These are phyloP conservation scores for Neoboletus subvelutipes DNA, from an alignment of 768 basidiomycete species.

Conservation along the genomic window DNA sequence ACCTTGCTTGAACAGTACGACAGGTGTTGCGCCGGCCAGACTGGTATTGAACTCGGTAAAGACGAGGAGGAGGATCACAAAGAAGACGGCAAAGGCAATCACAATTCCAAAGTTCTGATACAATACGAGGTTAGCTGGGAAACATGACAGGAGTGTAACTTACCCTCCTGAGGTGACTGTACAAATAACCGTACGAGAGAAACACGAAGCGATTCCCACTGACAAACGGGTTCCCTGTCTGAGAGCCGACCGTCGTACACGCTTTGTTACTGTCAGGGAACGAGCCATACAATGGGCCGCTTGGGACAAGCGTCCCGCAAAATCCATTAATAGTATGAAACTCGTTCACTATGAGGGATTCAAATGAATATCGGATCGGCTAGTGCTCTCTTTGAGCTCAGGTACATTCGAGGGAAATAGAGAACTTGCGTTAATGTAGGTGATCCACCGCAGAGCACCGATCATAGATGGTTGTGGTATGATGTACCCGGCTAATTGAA, in stretches of 20 bases:
- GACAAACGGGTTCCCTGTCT: slow-evolving; percentile 59
- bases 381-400: slow-evolving; percentile 2
- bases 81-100: slow-evolving; percentile 60
- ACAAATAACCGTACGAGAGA: slow-evolving; percentile 42
- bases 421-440: slow-evolving; percentile 53
- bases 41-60: slow-evolving; percentile 57
- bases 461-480: slow-evolving; percentile 66
- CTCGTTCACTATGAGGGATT: slow-evolving; percentile 76
- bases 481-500: slow-evolving; percentile 44
- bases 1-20: slow-evolving; percentile 69
- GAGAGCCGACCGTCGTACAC: slow-evolving; percentile 69
- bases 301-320: slow-evolving; percentile 60
- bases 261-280: slow-evolving; percentile 65
- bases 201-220: slow-evolving; percentile 56
- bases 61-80: slow-evolving; percentile 52
- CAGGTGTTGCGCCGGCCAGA: slow-evolving; percentile 35
- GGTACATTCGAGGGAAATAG: slow-evolving; percentile 32
- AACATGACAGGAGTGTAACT: slow-evolving; percentile 5
- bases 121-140: background rate
- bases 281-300: slow-evolving; percentile 59
- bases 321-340: slow-evolving; percentile 67
- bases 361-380: slow-evolving; percentile 67
- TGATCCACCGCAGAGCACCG: slow-evolving; percentile 67
- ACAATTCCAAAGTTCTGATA: slow-evolving; percentile 69
- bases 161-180: slow-evolving; percentile 50